Evolutionary conservation across 208 protist species (phyloP).

Genomic region (Giardia muris): DNA sequence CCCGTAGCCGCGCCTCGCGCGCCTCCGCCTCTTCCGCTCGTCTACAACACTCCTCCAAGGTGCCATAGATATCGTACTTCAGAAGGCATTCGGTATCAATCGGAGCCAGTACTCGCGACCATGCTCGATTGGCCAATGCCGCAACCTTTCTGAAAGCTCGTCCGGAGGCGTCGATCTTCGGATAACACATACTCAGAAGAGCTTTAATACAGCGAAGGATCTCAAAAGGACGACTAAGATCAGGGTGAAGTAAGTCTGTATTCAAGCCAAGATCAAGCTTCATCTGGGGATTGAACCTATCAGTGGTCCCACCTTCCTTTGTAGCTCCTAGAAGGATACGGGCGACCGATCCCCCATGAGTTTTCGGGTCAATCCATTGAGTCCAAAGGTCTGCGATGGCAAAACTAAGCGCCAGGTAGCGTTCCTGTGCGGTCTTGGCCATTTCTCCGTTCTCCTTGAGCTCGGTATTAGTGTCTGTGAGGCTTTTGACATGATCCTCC

Average conservation of each 20-base stretch:
- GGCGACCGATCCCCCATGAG: background rate
- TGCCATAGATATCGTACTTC: background rate
- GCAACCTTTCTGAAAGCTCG: background rate
- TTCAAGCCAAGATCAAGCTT: too few relatives aligned
- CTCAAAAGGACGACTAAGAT: background rate
- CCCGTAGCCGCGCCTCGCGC: background rate
- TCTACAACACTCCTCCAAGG: background rate
- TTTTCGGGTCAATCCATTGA: background rate
- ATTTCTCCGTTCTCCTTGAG: background rate
- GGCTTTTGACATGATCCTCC: background rate
- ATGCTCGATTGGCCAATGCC: background rate
- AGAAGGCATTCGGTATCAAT: background rate
- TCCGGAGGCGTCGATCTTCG: background rate
- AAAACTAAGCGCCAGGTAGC: background rate
- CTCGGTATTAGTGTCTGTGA: background rate
- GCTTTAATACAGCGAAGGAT: background rate
- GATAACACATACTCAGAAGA: background rate
- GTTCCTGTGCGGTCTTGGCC: background rate
- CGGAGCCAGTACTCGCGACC: background rate
- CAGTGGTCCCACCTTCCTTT: background rate
- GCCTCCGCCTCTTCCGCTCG: background rate
- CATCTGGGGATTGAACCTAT: too few relatives aligned
- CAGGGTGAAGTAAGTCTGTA: background rate
- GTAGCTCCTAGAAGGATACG: background rate
- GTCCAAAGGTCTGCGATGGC: background rate